phyloP scores from a whole-genome alignment of 352 stramenopile species.

The Pythium insidiosum region DNA sequence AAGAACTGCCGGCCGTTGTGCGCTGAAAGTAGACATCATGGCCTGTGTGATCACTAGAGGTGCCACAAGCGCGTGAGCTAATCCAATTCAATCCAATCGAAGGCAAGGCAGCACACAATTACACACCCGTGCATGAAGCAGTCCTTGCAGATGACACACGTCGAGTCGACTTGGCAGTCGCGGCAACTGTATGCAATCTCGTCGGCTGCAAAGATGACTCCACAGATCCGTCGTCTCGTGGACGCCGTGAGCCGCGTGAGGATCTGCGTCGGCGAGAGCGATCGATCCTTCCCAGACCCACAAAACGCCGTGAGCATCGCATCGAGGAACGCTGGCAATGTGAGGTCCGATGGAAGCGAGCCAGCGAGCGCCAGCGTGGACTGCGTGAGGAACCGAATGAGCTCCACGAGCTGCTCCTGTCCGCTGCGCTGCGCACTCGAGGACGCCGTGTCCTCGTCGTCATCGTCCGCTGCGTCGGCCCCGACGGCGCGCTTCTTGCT shows the following conservation, averaged over 20 bases:
- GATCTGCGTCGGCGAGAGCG: conserved; percentile 34
- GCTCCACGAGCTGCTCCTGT: too few relatives aligned
- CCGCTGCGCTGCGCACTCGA: too few relatives aligned
- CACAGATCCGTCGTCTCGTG: conserved; percentile 68
- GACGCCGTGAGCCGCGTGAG: conserved; percentile 50
- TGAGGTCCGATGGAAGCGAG: too few relatives aligned
- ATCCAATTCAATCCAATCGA: too few relatives aligned
- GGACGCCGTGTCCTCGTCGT: too few relatives aligned
- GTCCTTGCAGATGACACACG: conserved; percentile 81
- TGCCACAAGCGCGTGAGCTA: too few relatives aligned
- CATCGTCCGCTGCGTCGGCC: too few relatives aligned
- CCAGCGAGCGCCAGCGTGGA: too few relatives aligned
- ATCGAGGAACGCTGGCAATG: conserved; percentile 27
- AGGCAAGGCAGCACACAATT: background rate
- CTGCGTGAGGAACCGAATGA: too few relatives aligned
- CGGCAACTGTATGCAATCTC: conserved; percentile 86
- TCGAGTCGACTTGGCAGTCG: conserved; percentile 81
- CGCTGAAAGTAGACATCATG: conserved; percentile 86
- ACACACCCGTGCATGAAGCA: conserved; percentile 76
- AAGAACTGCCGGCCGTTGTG: conserved; percentile 79
- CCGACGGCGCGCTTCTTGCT: too few relatives aligned
- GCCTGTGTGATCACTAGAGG: conserved; percentile 58
- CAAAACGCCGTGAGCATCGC: conserved; percentile 49
- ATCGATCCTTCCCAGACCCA: conserved; percentile 39
- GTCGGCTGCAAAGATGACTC: conserved; percentile 77